A percentile compares a stretch with the other conserved stretches of the same genome.
These are phyloP conservation scores for Debaryomyces nepalensis DNA, from an alignment of 1,139 yeast genomes.

Conservation along the genomic window DNA sequence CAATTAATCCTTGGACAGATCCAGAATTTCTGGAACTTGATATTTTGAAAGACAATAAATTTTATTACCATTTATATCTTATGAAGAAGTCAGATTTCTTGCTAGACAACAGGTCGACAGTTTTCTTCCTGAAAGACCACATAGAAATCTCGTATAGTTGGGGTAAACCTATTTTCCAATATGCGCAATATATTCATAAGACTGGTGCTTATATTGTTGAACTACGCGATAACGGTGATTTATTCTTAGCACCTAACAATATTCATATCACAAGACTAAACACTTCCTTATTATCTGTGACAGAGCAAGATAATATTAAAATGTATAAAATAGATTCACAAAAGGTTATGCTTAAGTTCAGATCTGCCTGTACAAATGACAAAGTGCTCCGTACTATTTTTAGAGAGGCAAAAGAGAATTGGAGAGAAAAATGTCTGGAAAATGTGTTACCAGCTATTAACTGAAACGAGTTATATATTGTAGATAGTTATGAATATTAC, in stretches of 20 bases:
- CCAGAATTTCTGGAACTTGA: slow-evolving; percentile 57
- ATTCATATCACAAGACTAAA: slow-evolving; percentile 70
- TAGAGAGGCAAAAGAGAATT: slow-evolving; percentile 57
- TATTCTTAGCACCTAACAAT: slow-evolving; percentile 82
- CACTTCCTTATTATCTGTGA: slow-evolving; percentile 30
- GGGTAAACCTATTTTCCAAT: slow-evolving; percentile 85
- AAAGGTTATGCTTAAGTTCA: slow-evolving; percentile 69
- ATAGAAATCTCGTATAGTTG: slow-evolving; percentile 78
- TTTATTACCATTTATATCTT: slow-evolving; percentile 66
- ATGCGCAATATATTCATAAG: slow-evolving; percentile 86
- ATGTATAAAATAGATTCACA: slow-evolving; percentile 62
- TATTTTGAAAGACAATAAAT: slow-evolving; percentile 51
- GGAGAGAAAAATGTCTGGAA: slow-evolving; percentile 40
- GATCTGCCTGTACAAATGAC: slow-evolving; percentile 61
- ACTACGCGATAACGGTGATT: slow-evolving; percentile 76
- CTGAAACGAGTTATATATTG: slow-evolving; percentile 13
- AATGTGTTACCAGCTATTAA: slow-evolving; percentile 23
- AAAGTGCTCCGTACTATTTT: slow-evolving; percentile 55
- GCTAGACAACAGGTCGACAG: slow-evolving; percentile 80
- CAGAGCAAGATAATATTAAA: slow-evolving; percentile 36
- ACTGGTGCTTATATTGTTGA: slow-evolving; percentile 93
- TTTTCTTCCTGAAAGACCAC: slow-evolving; percentile 55
- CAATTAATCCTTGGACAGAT: slow-evolving; percentile 70
- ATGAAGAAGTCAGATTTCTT: slow-evolving; percentile 73
- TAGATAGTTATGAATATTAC: slow-evolving; percentile 1